Evolutionary conservation across 192 early-diverging fungal species (phyloP).

Genomic region (Backusella circina): DNA sequence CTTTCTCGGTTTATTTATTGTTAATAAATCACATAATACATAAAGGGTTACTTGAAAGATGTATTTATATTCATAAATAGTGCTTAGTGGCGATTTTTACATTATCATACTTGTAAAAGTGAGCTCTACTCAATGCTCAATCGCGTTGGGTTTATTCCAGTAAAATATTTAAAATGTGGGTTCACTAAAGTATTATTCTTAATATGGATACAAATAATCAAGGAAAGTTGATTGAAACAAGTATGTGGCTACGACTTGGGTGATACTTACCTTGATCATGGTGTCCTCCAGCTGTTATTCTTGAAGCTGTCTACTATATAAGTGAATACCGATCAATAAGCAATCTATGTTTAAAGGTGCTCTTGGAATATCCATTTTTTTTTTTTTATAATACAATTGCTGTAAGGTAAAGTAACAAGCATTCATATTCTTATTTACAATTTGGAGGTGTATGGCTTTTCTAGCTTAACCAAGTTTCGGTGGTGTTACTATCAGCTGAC

Average conservation of each 20-base stretch:
- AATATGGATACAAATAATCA: not conserved
- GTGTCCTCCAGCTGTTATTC: not conserved
- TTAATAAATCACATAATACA: not conserved
- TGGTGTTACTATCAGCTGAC: not conserved
- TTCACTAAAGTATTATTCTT: not conserved
- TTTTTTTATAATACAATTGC: not conserved
- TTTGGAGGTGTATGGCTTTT: not conserved
- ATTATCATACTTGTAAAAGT: too few species aligned
- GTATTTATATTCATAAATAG: not conserved
- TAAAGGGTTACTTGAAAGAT: not conserved
- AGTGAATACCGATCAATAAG: not conserved
- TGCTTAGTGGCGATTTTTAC: not conserved
- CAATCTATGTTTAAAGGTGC: not conserved
- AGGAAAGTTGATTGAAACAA: not conserved
- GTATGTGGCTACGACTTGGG: not conserved
- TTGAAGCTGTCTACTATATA: not conserved
- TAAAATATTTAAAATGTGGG: too few species aligned
- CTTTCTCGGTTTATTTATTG: not conserved
- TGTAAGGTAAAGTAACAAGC: not conserved
- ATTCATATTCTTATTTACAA: not conserved
- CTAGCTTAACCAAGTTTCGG: not conserved
- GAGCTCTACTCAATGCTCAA: too few species aligned
- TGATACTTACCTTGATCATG: not conserved
- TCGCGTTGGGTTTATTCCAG: too few species aligned
- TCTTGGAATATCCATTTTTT: not conserved